Evolutionary conservation across 148 eudicot genomes (phyloP).

Genomic region (Camellia sinensis): DNA sequence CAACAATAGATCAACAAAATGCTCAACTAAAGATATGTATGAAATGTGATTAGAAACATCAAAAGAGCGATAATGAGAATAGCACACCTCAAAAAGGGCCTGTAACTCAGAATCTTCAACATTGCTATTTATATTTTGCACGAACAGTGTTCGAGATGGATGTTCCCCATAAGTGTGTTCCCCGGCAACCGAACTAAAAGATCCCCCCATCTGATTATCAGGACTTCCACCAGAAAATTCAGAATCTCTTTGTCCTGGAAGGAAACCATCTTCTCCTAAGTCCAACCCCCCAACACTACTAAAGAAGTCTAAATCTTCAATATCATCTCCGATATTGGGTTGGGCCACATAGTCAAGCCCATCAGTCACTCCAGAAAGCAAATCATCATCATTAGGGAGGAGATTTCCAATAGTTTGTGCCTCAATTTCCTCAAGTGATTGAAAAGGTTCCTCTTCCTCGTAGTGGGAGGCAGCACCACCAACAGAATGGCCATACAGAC

Average conservation of each 20-base stretch:
- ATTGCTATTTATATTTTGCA: conserved; percentile 67
- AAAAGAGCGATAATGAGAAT: conserved; percentile 12
- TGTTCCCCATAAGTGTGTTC: conserved; percentile 42
- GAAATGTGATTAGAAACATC: background rate
- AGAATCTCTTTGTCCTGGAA: conserved; percentile 31
- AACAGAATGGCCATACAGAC: conserved; percentile 50
- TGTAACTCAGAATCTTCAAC: conserved; percentile 69
- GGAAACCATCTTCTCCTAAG: conserved; percentile 64
- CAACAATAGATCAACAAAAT: background rate
- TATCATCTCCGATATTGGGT: conserved; percentile 44
- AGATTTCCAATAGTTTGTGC: conserved; percentile 91
- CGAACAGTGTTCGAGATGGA: conserved; percentile 75
- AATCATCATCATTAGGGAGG: conserved; percentile 86
- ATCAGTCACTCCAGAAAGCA: conserved; percentile 72
- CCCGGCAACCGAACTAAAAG: conserved; percentile 22
- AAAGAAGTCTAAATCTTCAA: conserved; percentile 70
- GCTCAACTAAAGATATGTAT: background rate
- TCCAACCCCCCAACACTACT: conserved; percentile 86
- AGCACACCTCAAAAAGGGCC: conserved; percentile 61
- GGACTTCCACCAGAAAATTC: conserved; percentile 33
- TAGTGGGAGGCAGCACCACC: conserved; percentile 49
- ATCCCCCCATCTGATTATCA: conserved; percentile 29
- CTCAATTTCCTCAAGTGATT: conserved; percentile 86
- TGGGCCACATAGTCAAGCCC: conserved; percentile 44
- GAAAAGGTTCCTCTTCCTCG: conserved; percentile 63